phyloP scores from a whole-genome alignment of 257 asterid species.

The Solanum piurae region DNA sequence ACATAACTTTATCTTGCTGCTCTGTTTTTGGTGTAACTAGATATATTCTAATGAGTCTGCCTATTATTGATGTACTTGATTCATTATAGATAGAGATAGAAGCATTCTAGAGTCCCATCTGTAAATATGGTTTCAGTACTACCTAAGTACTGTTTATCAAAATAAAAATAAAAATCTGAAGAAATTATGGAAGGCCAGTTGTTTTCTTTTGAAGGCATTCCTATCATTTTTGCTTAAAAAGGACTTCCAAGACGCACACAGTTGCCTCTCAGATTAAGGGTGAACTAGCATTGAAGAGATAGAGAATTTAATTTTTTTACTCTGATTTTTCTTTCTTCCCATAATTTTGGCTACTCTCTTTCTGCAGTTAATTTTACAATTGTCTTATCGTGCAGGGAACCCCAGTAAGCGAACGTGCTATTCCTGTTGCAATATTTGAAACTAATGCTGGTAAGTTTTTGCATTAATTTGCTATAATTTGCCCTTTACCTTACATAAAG shows the following conservation, averaged over 20 bases:
- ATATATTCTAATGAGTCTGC: background rate
- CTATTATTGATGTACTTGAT: background rate
- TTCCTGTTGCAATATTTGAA: constrained; percentile 97
- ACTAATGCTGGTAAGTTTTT: constrained; percentile 62
- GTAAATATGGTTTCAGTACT: background rate
- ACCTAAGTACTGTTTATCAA: background rate
- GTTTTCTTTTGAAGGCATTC: background rate
- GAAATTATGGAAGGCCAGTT: background rate
- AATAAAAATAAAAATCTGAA: background rate
- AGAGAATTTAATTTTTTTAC: background rate
- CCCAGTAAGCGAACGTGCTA: constrained; percentile 98
- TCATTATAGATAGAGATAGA: background rate
- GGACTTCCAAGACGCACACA: background rate
- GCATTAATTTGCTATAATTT: background rate
- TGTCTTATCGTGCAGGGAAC: constrained; percentile 57
- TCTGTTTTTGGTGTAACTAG: background rate
- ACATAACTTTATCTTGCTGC: background rate
- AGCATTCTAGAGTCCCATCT: background rate
- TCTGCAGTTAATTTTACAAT: background rate
- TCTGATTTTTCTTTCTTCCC: constrained; percentile 14
- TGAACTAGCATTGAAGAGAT: background rate
- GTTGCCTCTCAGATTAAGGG: background rate
- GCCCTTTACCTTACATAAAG: constrained; percentile 10
- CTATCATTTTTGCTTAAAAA: background rate
- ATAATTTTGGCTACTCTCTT: background rate